Conservation (phyloP, 2,329 filamentous ascomycete genomes). For the Colletotrichum cuscutae region DNA sequence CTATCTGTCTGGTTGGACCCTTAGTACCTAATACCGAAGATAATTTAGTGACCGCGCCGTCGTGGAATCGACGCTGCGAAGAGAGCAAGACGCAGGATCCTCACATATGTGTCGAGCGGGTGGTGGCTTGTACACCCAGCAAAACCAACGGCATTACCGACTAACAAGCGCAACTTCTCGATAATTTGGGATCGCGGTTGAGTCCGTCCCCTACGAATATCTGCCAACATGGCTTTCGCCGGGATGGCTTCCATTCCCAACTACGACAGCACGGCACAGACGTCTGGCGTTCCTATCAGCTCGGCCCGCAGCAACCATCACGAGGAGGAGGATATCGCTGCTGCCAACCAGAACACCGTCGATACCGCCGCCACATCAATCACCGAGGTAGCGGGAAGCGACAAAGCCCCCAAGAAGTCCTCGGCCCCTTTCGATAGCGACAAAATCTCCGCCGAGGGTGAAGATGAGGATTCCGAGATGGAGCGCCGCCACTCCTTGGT, state of each 20-base stretch:
- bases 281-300: conserved; percentile 48
- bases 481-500: conserved; percentile 63
- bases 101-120: conserved; percentile 8
- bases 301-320: conserved; percentile 40
- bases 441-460: conserved; percentile 45
- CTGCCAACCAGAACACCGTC: conserved; percentile 41
- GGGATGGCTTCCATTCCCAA: conserved; percentile 53
- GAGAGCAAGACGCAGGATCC: background rate
- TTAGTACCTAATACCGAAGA: conserved; percentile 23
- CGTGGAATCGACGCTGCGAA: background rate
- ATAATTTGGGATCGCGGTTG: background rate
- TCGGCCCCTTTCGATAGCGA: conserved; percentile 32
- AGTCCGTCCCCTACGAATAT: background rate
- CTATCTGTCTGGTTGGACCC: background rate
- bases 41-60: background rate
- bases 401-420: conserved; percentile 36
- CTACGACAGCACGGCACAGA: conserved; percentile 60
- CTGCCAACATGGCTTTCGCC: conserved; percentile 51
- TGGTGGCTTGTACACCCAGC: conserved; percentile 13
- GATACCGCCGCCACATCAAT: conserved; percentile 49
- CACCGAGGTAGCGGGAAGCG: conserved; percentile 47
- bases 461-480: conserved; percentile 56
- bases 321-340: conserved; percentile 41
- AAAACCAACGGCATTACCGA: background rate
- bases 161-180: conserved; percentile 4